These are phyloP conservation scores for Pueraria montana DNA, from an alignment of 306 rosid genomes.

Conservation along the genomic window DNA sequence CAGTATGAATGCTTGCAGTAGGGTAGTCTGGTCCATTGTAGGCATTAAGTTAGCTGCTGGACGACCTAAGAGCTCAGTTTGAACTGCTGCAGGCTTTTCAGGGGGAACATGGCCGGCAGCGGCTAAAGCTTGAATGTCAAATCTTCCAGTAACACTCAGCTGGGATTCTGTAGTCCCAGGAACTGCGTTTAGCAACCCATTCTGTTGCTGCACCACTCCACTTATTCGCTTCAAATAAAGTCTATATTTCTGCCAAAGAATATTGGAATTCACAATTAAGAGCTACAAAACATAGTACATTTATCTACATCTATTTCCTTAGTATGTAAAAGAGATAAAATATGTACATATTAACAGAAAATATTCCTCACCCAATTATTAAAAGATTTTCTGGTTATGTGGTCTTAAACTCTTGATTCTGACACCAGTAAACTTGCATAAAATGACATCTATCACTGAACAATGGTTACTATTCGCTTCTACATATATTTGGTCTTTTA, in stretches of 20 bases:
- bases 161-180: constrained; percentile 66
- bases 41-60: constrained; percentile 54
- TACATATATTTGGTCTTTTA: too few relatives aligned
- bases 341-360: too few relatives aligned
- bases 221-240: constrained; percentile 56
- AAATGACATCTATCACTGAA: too few relatives aligned
- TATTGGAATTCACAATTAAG: too few relatives aligned
- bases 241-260: constrained; percentile 56
- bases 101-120: constrained; percentile 74
- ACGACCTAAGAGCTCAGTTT: constrained; percentile 72
- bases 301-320: too few relatives aligned
- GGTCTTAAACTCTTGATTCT: too few relatives aligned
- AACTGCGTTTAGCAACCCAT: constrained; percentile 65
- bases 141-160: constrained; percentile 54
- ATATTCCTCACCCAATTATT: too few relatives aligned
- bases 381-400: too few relatives aligned
- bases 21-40: constrained; percentile 61
- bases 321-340: too few relatives aligned
- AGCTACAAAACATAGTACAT: too few relatives aligned
- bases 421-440: too few relatives aligned
- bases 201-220: constrained; percentile 71
- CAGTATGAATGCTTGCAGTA: constrained; percentile 62
- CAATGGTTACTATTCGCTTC: too few relatives aligned
- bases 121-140: constrained; percentile 69
- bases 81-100: constrained; percentile 78